Evolutionary conservation across 2,329 filamentous ascomycete genomes (phyloP).

Genomic region (Ceratocystiopsis brevicomis): DNA sequence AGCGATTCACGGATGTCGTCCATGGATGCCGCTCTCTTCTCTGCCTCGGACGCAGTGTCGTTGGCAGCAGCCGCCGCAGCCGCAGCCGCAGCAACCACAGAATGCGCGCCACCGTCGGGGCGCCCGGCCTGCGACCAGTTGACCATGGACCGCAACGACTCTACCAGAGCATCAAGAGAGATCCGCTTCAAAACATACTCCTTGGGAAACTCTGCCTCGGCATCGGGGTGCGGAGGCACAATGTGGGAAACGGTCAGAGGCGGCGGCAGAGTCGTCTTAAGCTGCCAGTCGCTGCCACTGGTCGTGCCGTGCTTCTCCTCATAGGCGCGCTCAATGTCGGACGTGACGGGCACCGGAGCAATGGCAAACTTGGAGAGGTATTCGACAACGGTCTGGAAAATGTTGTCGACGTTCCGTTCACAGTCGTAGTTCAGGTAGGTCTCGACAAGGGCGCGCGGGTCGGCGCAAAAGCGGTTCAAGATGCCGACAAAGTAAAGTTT

Average conservation of each 20-base stretch:
- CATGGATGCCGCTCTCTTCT: slow-evolving; percentile 25
- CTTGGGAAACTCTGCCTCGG: slow-evolving; percentile 55
- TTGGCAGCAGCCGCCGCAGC: slow-evolving; percentile 19
- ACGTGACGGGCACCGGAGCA: slow-evolving; percentile 53
- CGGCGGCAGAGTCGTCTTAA: slow-evolving; percentile 68
- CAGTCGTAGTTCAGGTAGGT: slow-evolving; percentile 98
- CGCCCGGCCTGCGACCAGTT: slow-evolving; percentile 62
- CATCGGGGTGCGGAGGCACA: slow-evolving; percentile 32
- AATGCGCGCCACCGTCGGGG: slow-evolving; percentile 30
- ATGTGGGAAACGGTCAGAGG: slow-evolving; percentile 69
- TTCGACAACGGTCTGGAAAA: slow-evolving; percentile 89
- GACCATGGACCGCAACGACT: slow-evolving; percentile 73
- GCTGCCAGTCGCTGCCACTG: slow-evolving; percentile 60
- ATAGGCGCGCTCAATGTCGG: slow-evolving; percentile 67
- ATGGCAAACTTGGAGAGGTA: slow-evolving; percentile 79
- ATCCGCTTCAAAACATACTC: slow-evolving; percentile 87
- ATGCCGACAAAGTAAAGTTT: slow-evolving; percentile 84
- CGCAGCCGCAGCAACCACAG: slow-evolving; percentile 9
- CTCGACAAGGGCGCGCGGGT: slow-evolving; percentile 79
- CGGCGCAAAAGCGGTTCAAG: slow-evolving; percentile 63
- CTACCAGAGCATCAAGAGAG: slow-evolving; percentile 72
- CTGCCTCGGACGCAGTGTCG: slow-evolving; percentile 16
- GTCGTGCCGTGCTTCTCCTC: slow-evolving; percentile 55
- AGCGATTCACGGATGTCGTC: slow-evolving; percentile 51
- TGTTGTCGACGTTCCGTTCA: slow-evolving; percentile 86